These are phyloP conservation scores for Castanea sativa DNA, from an alignment of 306 rosid species.

Conservation along the genomic window DNA sequence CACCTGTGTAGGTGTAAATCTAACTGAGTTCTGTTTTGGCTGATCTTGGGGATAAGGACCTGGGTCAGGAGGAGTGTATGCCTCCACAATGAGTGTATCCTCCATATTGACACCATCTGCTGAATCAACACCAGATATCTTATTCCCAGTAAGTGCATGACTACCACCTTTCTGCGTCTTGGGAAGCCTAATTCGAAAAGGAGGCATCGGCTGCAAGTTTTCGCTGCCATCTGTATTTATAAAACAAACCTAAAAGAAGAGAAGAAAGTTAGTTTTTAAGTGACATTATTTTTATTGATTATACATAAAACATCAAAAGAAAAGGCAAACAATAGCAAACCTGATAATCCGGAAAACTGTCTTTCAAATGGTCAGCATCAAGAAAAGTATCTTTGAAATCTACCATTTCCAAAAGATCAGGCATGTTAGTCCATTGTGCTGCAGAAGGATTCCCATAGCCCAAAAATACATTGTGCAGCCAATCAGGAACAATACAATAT, in stretches of 20 bases:
- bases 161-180: conserved; percentile 49
- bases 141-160: conserved; percentile 50
- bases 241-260: conserved; percentile 63
- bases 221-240: conserved; percentile 54
- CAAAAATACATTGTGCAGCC: conserved; percentile 86
- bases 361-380: conserved; percentile 75
- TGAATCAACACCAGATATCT: conserved; percentile 41
- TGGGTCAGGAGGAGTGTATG: conserved; percentile 88
- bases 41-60: conserved; percentile 99
- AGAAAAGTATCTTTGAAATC: conserved; percentile 97
- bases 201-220: conserved; percentile 65
- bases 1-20: conserved; percentile 96
- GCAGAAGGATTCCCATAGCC: conserved; percentile 99
- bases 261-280: conserved; percentile 14
- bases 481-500: conserved; percentile 93
- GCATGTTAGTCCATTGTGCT: conserved; percentile 98
- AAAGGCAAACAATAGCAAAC: conserved; percentile 43
- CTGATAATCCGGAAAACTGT: conserved; percentile 72
- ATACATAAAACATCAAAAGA: conserved; percentile 11
- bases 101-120: conserved; percentile 31
- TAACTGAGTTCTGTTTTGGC: conserved; percentile 88
- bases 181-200: conserved; percentile 82
- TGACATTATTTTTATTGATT: conserved; percentile 6
- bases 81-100: conserved; percentile 64
- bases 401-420: conserved; percentile 79